Base-by-base conservation (phyloP, 129 eudicot genomes). In the Chrysanthemum makinoi region DNA sequence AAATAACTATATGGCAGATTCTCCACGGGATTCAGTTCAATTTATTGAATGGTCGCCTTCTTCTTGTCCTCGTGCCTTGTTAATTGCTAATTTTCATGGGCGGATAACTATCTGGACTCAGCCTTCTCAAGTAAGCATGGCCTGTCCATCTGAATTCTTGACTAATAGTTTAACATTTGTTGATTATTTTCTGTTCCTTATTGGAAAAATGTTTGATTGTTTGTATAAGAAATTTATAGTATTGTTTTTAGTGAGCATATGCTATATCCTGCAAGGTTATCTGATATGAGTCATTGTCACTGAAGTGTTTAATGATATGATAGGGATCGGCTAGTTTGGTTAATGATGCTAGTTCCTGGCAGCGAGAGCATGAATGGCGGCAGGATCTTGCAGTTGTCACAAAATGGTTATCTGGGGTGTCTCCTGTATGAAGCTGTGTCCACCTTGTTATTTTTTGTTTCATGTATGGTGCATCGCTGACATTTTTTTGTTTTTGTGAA, bases 21-120 rank as follows among this genome's bases (percentile, higher is more conserved):
- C 96, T 81, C 98, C 98, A 72, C 98, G 98, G 50, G 98, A 94
- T 79, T 94, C 98, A 1, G 98, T 94, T 82, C 98, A 94, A 64
- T 94, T 94, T 69, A 90, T 94, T 47, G 97, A 94, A 83, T 94
- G 98, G 98, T 89, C 98, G 13, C 98, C 98, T 30, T 77, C 93
- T 13, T 90, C 97, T 14, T 89, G 96, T 60, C 91, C 96, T 39
- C 95, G 98, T 26, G 97, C 98, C 16, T 72, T 94, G 69, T 83
- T 94, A 46, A 82, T 94, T 51, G 92, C 98, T 62, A 94, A 94
- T 69, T 94, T 94, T 80, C 92, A 89, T 77, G 98, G 98, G 44
- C 87, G 97, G 58, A 86, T 82, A 68, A 94, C 98, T 50, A 89
- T 89, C 64, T 94, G 95, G 98, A 85, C 90, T 63, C 96, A 89